phyloP scores from a whole-genome alignment of 441 rosid species.

The Populus trichocarpa region DNA sequence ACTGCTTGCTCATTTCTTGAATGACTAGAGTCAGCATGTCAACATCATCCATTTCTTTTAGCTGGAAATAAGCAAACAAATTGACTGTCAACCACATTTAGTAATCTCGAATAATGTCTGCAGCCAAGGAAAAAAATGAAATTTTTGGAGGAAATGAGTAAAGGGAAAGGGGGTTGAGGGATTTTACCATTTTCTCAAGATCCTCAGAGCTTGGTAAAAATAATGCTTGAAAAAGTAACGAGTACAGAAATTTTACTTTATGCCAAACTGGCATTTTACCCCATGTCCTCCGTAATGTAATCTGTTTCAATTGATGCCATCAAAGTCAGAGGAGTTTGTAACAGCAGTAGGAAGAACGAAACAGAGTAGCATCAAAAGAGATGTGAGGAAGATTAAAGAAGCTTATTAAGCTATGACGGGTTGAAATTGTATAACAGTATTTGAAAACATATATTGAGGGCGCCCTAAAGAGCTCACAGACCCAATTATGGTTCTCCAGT shows the following conservation, averaged over 20 bases:
- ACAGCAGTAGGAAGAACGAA: background rate
- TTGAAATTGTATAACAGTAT: background rate
- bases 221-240: constrained; percentile 74
- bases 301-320: constrained; percentile 36
- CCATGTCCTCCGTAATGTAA: constrained; percentile 32
- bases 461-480: background rate
- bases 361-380: too few relatives aligned
- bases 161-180: background rate
- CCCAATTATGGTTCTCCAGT: background rate
- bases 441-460: background rate
- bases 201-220: constrained; percentile 82
- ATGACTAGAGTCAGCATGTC: constrained; percentile 56
- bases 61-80: background rate
- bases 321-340: background rate
- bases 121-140: background rate
- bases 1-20: constrained; percentile 92
- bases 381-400: background rate
- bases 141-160: background rate
- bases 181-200: constrained; percentile 77
- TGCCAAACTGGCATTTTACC: too few relatives aligned
- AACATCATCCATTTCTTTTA: too few relatives aligned
- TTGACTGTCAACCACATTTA: constrained; percentile 9
- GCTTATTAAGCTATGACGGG: background rate
- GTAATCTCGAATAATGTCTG: constrained; percentile 1
- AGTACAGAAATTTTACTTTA: constrained; percentile 24